A percentile compares a stretch with the other conserved stretches of the same genome.
Conservation (phyloP, 495 filamentous ascomycete genomes). For the Penicillium canariense region DNA sequence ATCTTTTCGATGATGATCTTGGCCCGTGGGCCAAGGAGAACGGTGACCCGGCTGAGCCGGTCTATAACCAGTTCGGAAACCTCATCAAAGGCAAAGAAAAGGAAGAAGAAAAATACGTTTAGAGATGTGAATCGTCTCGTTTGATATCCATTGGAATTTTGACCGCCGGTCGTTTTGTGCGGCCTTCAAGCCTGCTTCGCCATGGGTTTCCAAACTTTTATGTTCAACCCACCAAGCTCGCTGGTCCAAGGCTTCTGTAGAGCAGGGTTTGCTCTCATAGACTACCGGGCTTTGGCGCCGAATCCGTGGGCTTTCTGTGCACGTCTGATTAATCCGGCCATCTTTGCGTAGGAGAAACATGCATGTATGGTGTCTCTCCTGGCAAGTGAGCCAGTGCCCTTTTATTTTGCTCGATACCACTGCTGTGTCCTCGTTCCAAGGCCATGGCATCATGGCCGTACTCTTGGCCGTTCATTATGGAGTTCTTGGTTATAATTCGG, state of each 20-base stretch:
- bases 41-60: constrained; percentile 58
- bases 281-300: too few species aligned
- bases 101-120: not conserved
- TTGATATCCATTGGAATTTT: not conserved
- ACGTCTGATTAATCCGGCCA: too few species aligned
- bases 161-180: not conserved
- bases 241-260: too few species aligned
- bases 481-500: not conserved
- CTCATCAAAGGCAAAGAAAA: constrained; percentile 41
- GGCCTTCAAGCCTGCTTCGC: not conserved
- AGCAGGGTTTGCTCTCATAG: too few species aligned
- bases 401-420: constrained; percentile 5
- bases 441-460: not conserved
- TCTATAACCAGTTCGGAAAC: constrained; percentile 45
- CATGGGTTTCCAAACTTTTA: not conserved
- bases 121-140: not conserved
- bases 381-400: not conserved
- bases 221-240: not conserved
- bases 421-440: not conserved
- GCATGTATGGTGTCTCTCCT: not conserved
- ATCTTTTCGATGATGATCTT: constrained; percentile 47
- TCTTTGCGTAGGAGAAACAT: not conserved
- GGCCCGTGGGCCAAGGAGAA: constrained; percentile 58
- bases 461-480: not conserved
- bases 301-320: too few species aligned